Conservation (phyloP, 768 basidiomycete genomes). For the Auriscalpium microsporum region DNA sequence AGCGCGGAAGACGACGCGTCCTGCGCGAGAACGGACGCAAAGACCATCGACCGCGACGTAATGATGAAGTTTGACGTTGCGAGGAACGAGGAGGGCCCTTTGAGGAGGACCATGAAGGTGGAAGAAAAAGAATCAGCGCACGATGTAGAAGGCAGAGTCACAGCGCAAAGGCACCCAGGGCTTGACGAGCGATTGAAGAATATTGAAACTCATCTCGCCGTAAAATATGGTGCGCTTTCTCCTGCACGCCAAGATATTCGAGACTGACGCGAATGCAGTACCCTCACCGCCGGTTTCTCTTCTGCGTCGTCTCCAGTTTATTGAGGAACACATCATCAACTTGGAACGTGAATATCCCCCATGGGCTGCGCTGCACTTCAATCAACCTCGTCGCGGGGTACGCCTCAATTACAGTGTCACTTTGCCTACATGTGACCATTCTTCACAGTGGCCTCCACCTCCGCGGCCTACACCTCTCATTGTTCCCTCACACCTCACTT, state of each 20-base stretch:
- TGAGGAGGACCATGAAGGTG: slow-evolving; percentile 48
- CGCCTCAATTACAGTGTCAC: slow-evolving; percentile 20
- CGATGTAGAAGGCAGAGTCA: slow-evolving; percentile 23
- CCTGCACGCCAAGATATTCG: background rate
- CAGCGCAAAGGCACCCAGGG: slow-evolving; percentile 44
- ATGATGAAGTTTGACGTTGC: slow-evolving; percentile 86
- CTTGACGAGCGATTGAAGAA: slow-evolving; percentile 56
- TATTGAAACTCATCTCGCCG: slow-evolving; percentile 62
- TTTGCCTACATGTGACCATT: background rate
- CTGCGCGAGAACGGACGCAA: slow-evolving; percentile 71
- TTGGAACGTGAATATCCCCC: slow-evolving; percentile 80
- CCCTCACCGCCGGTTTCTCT: slow-evolving; percentile 62
- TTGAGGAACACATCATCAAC: slow-evolving; percentile 70
- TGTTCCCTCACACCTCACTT: slow-evolving; percentile 58
- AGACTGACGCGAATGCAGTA: slow-evolving; percentile 31
- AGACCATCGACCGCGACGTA: slow-evolving; percentile 57
- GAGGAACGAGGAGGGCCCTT: slow-evolving; percentile 74
- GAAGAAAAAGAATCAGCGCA: slow-evolving; percentile 1
- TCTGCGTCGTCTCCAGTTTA: slow-evolving; percentile 52
- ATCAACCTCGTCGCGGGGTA: slow-evolving; percentile 75
- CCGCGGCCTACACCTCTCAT: slow-evolving; percentile 72
- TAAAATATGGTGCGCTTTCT: slow-evolving; percentile 54
- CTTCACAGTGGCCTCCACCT: slow-evolving; percentile 70
- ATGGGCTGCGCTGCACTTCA: slow-evolving; percentile 85
- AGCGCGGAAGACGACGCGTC: slow-evolving; percentile 26